A percentile compares a stretch with the other conserved stretches of the same genome.
phyloP scores from a whole-genome alignment of 768 basidiomycete genomes.

The Suillus variegatus region DNA sequence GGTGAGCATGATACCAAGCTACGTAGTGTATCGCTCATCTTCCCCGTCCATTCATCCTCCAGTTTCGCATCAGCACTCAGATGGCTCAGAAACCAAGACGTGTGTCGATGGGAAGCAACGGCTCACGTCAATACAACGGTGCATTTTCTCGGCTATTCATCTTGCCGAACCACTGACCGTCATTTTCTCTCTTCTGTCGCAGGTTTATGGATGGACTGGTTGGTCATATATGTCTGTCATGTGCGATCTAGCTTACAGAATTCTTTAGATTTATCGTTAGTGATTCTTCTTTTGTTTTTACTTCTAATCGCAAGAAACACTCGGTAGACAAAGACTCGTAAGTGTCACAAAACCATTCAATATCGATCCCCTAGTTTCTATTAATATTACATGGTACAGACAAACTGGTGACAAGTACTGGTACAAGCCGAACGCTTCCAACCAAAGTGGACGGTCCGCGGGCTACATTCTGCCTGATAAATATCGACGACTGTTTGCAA shows the following conservation, averaged over 20 bases:
- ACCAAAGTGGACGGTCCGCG: conserved; percentile 16
- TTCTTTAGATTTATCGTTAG: conserved; percentile 57
- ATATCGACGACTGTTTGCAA: conserved; percentile 60
- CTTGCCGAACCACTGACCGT: background rate
- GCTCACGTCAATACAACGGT: conserved; percentile 73
- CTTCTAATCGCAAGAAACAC: background rate
- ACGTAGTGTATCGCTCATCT: conserved; percentile 1
- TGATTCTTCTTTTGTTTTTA: background rate
- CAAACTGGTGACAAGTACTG: conserved; percentile 47
- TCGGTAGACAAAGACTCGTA: conserved; percentile 47
- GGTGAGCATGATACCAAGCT: conserved; percentile 36
- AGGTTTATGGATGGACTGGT: conserved; percentile 76
- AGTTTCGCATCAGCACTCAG: conserved; percentile 53
- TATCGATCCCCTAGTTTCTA: too few species aligned
- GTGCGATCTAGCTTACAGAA: background rate
- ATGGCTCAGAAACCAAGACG: conserved; percentile 65
- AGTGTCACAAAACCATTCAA: conserved; percentile 17
- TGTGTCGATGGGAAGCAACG: conserved; percentile 86
- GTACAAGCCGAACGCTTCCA: conserved; percentile 37
- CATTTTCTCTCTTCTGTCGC: conserved; percentile 6
- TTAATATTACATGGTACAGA: conserved; percentile 14
- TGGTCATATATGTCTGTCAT: conserved; percentile 27
- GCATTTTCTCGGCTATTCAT: conserved; percentile 20
- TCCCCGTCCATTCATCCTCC: conserved; percentile 16
- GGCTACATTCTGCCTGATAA: conserved; percentile 50